Conservation (phyloP, 352 stramenopile genomes). For the Thalassiosira livingstoniorum region DNA sequence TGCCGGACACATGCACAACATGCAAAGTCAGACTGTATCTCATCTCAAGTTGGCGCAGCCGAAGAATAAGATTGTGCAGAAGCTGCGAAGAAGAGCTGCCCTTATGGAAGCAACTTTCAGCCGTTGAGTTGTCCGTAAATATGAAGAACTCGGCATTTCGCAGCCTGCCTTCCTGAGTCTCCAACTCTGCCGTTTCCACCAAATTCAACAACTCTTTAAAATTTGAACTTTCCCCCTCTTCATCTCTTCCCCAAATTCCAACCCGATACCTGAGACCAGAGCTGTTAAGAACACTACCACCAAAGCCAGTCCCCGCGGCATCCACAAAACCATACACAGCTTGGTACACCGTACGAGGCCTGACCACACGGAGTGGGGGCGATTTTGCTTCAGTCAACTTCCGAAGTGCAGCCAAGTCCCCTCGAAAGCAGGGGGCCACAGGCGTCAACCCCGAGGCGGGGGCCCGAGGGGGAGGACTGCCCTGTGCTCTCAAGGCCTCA, state of each 20-base stretch:
- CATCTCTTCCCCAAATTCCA: constrained; percentile 40
- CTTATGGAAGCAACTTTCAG: constrained; percentile 56
- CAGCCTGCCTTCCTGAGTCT: constrained; percentile 26
- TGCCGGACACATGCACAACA: constrained; percentile 29
- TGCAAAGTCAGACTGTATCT: constrained; percentile 18
- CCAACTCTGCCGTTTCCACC: constrained; percentile 38
- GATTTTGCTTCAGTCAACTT: constrained; percentile 17
- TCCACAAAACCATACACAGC: constrained; percentile 61
- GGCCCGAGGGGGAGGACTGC: background rate
- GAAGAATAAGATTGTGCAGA: constrained; percentile 54
- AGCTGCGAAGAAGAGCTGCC: constrained; percentile 51
- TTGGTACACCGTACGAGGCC: background rate
- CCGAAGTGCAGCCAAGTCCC: constrained; percentile 50
- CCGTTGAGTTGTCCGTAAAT: constrained; percentile 75
- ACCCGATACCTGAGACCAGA: background rate
- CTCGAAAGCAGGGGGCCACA: constrained; percentile 31
- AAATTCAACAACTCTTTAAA: constrained; percentile 60
- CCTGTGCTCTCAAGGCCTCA: background rate
- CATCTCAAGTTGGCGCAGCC: constrained; percentile 52
- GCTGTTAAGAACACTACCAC: background rate
- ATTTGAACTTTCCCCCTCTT: constrained; percentile 52
- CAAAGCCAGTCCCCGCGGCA: constrained; percentile 57
- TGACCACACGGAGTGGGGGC: constrained; percentile 23
- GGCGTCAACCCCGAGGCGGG: background rate
- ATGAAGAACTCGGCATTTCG: constrained; percentile 61